Evolutionary conservation across 2,329 filamentous ascomycete genomes (phyloP).

Genomic region (Botrytis deweyae): DNA sequence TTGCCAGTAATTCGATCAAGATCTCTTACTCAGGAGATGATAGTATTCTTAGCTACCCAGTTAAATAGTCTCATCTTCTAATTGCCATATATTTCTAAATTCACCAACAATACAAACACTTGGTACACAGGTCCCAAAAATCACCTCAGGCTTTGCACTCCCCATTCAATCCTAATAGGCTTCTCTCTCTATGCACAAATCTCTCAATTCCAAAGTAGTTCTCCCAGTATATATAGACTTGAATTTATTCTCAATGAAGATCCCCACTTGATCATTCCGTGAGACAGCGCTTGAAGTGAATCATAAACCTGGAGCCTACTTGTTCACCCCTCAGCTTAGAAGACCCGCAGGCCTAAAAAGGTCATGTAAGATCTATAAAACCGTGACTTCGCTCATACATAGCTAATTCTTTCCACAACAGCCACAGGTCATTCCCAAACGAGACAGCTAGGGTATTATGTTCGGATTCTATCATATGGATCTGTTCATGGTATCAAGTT

Average conservation of each 20-base stretch:
- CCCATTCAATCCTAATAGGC: rapidly evolving
- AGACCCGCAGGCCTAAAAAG: no score
- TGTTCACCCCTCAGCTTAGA: not conserved
- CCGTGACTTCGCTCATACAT: not conserved
- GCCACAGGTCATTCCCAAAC: not conserved
- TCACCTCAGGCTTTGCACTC: not conserved
- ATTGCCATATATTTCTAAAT: not conserved
- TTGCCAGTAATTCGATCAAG: not conserved
- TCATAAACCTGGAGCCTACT: not conserved
- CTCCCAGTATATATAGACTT: rapidly evolving
- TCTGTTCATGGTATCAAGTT: not conserved
- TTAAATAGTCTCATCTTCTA: not conserved
- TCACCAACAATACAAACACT: not conserved
- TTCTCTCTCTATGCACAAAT: not conserved
- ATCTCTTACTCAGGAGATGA: not conserved
- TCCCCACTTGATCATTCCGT: not conserved
- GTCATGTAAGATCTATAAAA: not conserved
- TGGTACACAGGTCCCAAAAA: not conserved
- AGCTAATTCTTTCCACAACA: not conserved
- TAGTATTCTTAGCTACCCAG: not conserved
- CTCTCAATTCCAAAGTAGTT: not conserved
- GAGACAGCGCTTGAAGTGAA: not conserved
- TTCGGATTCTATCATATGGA: not conserved
- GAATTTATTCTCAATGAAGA: rapidly evolving
- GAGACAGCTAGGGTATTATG: not conserved